These are phyloP conservation scores for Neurospora sp. DNA, from an alignment of 495 filamentous ascomycete genomes.

Conservation along the genomic window DNA sequence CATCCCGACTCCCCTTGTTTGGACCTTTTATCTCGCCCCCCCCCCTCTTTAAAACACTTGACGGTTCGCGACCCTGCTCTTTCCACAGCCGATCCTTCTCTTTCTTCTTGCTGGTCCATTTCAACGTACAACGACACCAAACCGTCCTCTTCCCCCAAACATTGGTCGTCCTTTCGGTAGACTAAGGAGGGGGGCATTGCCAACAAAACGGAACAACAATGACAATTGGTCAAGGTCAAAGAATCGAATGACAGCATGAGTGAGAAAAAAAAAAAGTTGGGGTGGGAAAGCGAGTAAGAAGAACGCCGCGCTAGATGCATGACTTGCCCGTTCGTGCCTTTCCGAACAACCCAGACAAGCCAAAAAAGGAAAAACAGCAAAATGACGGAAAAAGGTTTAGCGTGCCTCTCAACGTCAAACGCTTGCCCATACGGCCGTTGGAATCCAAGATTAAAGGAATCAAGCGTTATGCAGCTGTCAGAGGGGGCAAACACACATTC, in stretches of 20 bases:
- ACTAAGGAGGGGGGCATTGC: background rate
- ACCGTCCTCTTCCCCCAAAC: background rate
- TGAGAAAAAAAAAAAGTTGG: background rate
- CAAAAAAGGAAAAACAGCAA: background rate
- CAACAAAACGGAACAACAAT: background rate
- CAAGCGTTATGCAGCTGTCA: background rate
- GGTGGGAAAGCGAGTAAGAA: background rate
- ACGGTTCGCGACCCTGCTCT: background rate
- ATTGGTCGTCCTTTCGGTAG: background rate
- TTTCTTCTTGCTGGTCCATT: background rate
- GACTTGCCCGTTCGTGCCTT: background rate
- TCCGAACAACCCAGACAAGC: background rate
- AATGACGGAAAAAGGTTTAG: background rate
- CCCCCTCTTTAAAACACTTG: background rate
- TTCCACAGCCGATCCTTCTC: background rate
- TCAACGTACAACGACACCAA: background rate
- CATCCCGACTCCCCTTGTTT: background rate
- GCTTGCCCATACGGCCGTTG: background rate
- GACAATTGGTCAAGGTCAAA: background rate
- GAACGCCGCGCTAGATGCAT: constrained; percentile 21
- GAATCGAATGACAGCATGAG: background rate
- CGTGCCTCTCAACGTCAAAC: background rate
- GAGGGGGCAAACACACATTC: background rate
- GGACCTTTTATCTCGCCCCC: background rate
- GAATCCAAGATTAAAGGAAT: background rate